These are phyloP conservation scores for Candida michaelii DNA, from an alignment of 805 yeast species.

Conservation along the genomic window DNA sequence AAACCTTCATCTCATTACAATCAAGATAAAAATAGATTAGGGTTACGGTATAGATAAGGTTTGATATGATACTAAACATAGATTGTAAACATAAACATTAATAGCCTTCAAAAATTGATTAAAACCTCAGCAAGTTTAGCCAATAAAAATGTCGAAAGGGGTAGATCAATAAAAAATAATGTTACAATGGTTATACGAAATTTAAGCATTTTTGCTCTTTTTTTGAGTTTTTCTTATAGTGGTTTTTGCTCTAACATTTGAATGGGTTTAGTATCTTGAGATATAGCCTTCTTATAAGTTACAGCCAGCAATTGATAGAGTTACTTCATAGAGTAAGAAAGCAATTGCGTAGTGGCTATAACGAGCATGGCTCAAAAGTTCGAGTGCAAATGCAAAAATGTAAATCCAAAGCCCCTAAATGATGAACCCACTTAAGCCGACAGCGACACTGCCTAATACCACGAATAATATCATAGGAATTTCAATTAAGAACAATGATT, in stretches of 20 bases:
- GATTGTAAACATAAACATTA: neutral
- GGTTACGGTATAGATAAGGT: too few relatives aligned
- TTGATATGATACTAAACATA: too few relatives aligned
- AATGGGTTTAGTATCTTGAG: too few relatives aligned
- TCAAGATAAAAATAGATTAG: too few relatives aligned
- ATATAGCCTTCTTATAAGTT: too few relatives aligned
- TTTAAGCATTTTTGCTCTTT: too few relatives aligned
- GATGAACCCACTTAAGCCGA: neutral
- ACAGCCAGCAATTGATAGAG: too few relatives aligned
- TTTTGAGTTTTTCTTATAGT: too few relatives aligned
- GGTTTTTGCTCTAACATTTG: too few relatives aligned
- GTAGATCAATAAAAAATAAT: neutral
- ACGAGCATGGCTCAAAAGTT: slow-evolving; percentile 2
- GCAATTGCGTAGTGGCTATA: slow-evolving; percentile 3
- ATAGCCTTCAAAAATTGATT: neutral
- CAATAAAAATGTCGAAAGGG: slow-evolving; percentile 3
- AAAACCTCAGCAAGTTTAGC: neutral
- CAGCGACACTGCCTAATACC: slow-evolving; percentile 1
- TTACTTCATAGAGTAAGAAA: too few relatives aligned
- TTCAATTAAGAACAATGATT: slow-evolving; percentile 2
- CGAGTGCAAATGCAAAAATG: neutral
- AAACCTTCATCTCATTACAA: too few relatives aligned
- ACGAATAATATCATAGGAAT: neutral
- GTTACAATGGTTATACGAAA: neutral
- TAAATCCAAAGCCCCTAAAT: slow-evolving; percentile 1